Evolutionary conservation across 169 alveolate species (phyloP).

Genomic region (Plasmodium sp.): DNA sequence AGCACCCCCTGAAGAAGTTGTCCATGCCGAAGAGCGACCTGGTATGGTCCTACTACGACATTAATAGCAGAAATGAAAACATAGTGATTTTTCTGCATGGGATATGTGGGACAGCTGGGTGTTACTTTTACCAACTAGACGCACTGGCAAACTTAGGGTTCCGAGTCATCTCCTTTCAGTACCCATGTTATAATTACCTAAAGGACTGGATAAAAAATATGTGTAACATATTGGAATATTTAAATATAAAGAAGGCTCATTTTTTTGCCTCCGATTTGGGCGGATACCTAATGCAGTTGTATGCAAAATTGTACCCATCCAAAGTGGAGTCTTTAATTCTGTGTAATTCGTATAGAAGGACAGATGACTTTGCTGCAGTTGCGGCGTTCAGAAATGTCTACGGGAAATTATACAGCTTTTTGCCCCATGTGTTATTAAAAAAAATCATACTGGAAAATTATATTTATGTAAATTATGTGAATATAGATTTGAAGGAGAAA

Average conservation of each 20-base stretch:
- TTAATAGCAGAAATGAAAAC: slow-evolving; percentile 29
- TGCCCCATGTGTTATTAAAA: slow-evolving; percentile 81
- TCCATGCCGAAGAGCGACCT: slow-evolving; percentile 84
- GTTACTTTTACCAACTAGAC: slow-evolving; percentile 81
- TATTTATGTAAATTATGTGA: slow-evolving; percentile 62
- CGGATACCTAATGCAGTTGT: slow-evolving; percentile 82
- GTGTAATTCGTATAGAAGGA: slow-evolving; percentile 83
- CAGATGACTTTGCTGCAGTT: slow-evolving; percentile 80
- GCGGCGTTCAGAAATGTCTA: slow-evolving; percentile 80
- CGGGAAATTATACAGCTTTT: slow-evolving; percentile 78
- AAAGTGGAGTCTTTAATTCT: slow-evolving; percentile 74
- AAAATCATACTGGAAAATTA: slow-evolving; percentile 79
- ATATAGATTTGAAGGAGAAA: slow-evolving; percentile 77
- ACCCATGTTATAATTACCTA: slow-evolving; percentile 81
- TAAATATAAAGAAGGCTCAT: slow-evolving; percentile 79
- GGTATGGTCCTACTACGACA: slow-evolving; percentile 84
- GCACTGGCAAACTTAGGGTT: slow-evolving; percentile 78
- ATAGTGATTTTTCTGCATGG: slow-evolving; percentile 83
- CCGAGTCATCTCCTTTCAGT: slow-evolving; percentile 84
- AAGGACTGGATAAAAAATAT: slow-evolving; percentile 84
- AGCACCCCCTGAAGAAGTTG: slow-evolving; percentile 80
- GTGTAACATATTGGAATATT: slow-evolving; percentile 81
- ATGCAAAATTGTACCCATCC: slow-evolving; percentile 82
- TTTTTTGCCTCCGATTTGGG: slow-evolving; percentile 86
- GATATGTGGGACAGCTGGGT: slow-evolving; percentile 88